A percentile compares a stretch with the other conserved stretches of the same genome.
These are phyloP conservation scores for Eucalyptus cladocalyx DNA, from an alignment of 345 rosid species.

Conservation along the genomic window DNA sequence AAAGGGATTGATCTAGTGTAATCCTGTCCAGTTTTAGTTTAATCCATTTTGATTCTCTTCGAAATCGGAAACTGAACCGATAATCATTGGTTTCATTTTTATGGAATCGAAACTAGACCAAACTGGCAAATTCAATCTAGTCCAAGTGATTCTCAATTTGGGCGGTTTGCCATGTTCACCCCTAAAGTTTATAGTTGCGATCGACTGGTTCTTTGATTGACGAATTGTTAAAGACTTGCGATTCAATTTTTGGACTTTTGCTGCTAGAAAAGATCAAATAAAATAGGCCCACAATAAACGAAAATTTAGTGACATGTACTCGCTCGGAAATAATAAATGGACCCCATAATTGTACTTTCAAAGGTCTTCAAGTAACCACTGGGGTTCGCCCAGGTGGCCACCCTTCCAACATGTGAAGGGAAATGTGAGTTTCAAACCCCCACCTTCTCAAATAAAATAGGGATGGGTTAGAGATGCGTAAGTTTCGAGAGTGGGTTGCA, in stretches of 20 bases:
- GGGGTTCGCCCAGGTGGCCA: too few species aligned
- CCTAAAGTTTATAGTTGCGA: not conserved
- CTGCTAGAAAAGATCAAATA: not conserved
- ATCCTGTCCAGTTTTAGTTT: fast-evolving
- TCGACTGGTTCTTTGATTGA: not conserved
- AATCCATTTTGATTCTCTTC: fast-evolving
- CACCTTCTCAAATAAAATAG: too few species aligned
- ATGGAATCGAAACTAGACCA: fast-evolving
- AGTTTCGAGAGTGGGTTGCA: too few species aligned
- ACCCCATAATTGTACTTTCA: not conserved
- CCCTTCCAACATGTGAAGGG: too few species aligned
- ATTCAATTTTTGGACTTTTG: not conserved
- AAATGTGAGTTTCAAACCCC: too few species aligned
- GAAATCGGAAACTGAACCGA: fast-evolving
- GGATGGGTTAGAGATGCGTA: too few species aligned
- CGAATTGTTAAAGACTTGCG: too few species aligned
- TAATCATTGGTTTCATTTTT: fast-evolving
- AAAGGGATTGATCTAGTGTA: too few species aligned
- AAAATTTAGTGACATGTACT: not conserved
- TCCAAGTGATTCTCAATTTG: fast-evolving
- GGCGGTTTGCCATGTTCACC: fast-evolving
- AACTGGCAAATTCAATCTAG: fast-evolving
- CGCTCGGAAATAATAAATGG: not conserved
- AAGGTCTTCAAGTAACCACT: not conserved
- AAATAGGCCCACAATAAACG: not conserved